phyloP scores from a whole-genome alignment of 805 yeast genomes.

The Maudiozyma serrabonitensis region DNA sequence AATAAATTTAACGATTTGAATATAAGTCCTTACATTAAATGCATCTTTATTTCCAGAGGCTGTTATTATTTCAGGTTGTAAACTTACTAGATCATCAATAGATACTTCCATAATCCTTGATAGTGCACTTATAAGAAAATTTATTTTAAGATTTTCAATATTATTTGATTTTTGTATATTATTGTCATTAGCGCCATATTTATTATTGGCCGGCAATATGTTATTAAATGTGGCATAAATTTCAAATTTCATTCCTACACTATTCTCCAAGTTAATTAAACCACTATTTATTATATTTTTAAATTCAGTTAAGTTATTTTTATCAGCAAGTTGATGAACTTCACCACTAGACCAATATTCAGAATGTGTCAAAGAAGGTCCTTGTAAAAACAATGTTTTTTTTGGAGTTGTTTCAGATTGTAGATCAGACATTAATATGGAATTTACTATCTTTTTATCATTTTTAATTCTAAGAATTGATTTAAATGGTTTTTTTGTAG shows the following conservation, averaged over 20 bases:
- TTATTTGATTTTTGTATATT: constrained; percentile 1
- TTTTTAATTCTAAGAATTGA: constrained; percentile 14
- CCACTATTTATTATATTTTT: constrained; percentile 20
- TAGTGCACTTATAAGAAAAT: too few relatives aligned
- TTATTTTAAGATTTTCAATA: constrained; percentile 6
- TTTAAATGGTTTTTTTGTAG: constrained; percentile 15
- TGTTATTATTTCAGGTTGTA: constrained; percentile 11
- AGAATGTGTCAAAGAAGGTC: background rate
- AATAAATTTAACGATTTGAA: constrained; percentile 24
- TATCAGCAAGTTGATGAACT: constrained; percentile 17
- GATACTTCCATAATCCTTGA: too few relatives aligned
- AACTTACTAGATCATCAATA: constrained; percentile 3
- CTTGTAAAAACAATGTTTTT: too few relatives aligned
- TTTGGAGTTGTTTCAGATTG: too few relatives aligned
- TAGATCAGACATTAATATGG: too few relatives aligned
- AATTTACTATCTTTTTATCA: background rate
- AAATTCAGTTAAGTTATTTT: constrained; percentile 16
- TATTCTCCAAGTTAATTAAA: constrained; percentile 1
- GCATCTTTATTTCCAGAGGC: constrained; percentile 19
- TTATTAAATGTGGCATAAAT: constrained; percentile 27
- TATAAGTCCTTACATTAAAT: constrained; percentile 21
- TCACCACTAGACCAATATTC: constrained; percentile 25
- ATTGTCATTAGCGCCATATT: background rate
- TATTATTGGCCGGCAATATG: constrained; percentile 14
- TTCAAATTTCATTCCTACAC: constrained; percentile 16